Conservation (phyloP, 1,284 basidiomycete species). For the Entoloma clypeatum region DNA sequence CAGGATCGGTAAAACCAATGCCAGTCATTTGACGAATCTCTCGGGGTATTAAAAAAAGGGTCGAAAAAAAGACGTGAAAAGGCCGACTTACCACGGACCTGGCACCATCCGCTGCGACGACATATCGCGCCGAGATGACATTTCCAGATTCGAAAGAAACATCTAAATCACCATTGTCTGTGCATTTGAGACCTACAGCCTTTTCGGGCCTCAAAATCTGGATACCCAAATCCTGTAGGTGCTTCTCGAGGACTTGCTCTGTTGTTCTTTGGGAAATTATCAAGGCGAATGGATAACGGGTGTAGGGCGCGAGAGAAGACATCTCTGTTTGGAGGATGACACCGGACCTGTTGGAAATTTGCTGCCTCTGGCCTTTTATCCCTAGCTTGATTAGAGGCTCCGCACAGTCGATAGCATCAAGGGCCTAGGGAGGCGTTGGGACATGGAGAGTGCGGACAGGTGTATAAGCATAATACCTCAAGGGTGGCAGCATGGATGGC, state of each 20-base stretch:
- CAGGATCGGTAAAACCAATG: constrained; percentile 34
- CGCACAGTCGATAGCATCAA: constrained; percentile 44
- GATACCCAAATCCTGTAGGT: constrained; percentile 32
- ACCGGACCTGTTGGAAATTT: constrained; percentile 30
- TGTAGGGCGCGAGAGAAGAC: constrained; percentile 31
- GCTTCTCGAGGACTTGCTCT: constrained; percentile 39
- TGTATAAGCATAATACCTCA: constrained; percentile 22
- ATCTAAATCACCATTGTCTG: constrained; percentile 29
- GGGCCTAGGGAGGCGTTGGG: constrained; percentile 31
- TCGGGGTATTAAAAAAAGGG: constrained; percentile 1
- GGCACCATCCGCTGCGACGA: constrained; percentile 59
- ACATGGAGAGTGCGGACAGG: background rate
- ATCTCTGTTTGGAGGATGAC: constrained; percentile 33
- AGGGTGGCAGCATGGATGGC: constrained; percentile 44
- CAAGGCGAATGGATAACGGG: constrained; percentile 43
- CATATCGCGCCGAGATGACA: constrained; percentile 42
- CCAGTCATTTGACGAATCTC: constrained; percentile 32
- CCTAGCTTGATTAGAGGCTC: constrained; percentile 38
- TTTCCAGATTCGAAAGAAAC: constrained; percentile 50
- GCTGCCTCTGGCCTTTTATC: constrained; percentile 26
- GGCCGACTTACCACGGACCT: constrained; percentile 41
- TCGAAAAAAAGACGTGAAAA: background rate
- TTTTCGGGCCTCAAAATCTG: constrained; percentile 35
- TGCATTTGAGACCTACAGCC: constrained; percentile 30
- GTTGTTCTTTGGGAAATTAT: constrained; percentile 46